Evolutionary conservation across 2,329 filamentous ascomycete species (phyloP).

Genomic region (Colletotrichum tanaceti): DNA sequence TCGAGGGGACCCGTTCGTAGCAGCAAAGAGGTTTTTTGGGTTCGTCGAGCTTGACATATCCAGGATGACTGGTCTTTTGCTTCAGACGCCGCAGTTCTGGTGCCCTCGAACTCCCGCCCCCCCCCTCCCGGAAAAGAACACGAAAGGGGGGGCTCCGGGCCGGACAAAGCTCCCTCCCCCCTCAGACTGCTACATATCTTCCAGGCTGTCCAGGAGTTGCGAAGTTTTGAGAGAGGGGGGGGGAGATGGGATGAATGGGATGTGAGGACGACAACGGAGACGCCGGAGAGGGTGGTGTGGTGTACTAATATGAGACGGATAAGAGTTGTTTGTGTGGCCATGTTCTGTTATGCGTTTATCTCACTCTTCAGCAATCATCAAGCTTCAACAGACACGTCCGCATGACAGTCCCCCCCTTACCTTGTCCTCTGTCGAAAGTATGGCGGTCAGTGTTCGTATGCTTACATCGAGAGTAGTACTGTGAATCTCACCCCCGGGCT

Average conservation of each 20-base stretch:
- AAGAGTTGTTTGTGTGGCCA: neutral
- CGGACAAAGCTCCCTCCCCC: constrained; percentile 24
- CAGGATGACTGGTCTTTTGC: constrained; percentile 30
- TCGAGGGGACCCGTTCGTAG: constrained; percentile 24
- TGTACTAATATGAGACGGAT: neutral
- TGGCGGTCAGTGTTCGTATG: neutral
- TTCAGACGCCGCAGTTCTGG: constrained; percentile 12
- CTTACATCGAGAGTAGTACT: too few relatives aligned
- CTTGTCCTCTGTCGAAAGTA: neutral
- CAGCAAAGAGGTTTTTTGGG: neutral
- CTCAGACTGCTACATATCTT: neutral
- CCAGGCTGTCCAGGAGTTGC: constrained; percentile 1
- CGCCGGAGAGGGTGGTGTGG: neutral
- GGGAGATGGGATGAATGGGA: constrained; percentile 21
- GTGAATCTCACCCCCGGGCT: too few relatives aligned
- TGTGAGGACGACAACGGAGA: neutral
- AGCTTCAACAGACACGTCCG: neutral
- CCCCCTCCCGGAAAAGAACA: neutral
- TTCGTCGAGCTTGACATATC: constrained; percentile 20
- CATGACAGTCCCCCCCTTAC: neutral
- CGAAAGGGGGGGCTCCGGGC: constrained; percentile 10
- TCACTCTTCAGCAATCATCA: too few relatives aligned
- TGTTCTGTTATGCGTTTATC: neutral
- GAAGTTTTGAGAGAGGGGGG: neutral
- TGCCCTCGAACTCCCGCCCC: neutral